phyloP scores from a whole-genome alignment of 768 basidiomycete genomes.

The Termitomyces eurrhizus region DNA sequence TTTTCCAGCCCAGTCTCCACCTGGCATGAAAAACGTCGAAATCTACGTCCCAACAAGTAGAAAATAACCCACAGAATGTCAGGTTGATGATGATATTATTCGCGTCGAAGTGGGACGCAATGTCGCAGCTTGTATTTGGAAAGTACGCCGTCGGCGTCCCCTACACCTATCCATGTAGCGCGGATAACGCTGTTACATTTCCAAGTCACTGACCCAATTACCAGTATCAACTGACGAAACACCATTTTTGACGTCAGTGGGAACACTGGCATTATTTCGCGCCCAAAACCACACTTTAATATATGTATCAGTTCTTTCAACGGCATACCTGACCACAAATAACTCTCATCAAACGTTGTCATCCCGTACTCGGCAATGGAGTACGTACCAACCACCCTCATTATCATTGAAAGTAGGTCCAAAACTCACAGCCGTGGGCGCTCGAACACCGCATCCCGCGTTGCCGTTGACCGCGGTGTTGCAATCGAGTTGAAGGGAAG shows the following conservation, averaged over 20 bases:
- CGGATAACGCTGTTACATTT: not conserved
- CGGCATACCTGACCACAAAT: constrained; percentile 47
- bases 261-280: constrained; percentile 43
- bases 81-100: constrained; percentile 67
- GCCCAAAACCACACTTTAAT: constrained; percentile 78
- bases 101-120: constrained; percentile 46
- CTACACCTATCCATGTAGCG: constrained; percentile 22
- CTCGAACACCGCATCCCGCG: constrained; percentile 41
- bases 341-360: not conserved
- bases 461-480: constrained; percentile 37
- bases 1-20: constrained; percentile 58
- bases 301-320: constrained; percentile 50
- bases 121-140: constrained; percentile 56
- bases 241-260: constrained; percentile 42
- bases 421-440: constrained; percentile 38
- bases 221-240: constrained; percentile 37
- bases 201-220: constrained; percentile 43
- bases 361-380: not conserved
- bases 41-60: not conserved
- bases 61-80: constrained; percentile 31
- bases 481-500: constrained; percentile 34
- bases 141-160: constrained; percentile 55
- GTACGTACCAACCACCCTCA: constrained; percentile 55
- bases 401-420: constrained; percentile 54
- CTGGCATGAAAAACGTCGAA: constrained; percentile 14